Evolutionary conservation across 345 rosid genomes (phyloP), one percentile per base, ranked within the genome.

Genomic region (Citrus glauca): DNA sequence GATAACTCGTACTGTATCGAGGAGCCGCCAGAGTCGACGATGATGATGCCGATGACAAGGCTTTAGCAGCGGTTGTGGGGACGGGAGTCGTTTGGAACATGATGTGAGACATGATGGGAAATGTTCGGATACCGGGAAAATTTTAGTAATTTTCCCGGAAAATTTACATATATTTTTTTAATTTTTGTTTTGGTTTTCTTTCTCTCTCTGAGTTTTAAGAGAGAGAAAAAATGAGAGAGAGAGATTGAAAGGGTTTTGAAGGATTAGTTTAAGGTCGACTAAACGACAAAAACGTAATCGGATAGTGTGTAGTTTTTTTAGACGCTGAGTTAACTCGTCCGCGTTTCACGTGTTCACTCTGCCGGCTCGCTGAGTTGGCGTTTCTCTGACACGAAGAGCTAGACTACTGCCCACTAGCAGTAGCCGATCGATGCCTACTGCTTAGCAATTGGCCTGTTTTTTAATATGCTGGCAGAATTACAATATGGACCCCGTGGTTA

Each of bases 31-130:
- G 74, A 63, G 50, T 69, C n/a, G 87, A 85, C 59, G 74, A 60
- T 24, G 81, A 81, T 1, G 83, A 68, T 2, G 79, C 56, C 11
- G 50, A 82, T 27, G 69, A 40, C 37, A 83, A 75, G 72, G 86
- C 78, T 83, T 77, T 86, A 38, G 56, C 11, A 24, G 56, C 11
- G 17, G 56, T 59, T 85, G 87, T 81, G 81, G 83, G 63, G 77
- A 75, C 68, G 13, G 56, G 78, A 32, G 81, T 75, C 68, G 84
- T 81, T 82, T 85, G 89, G 77, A 86, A 81, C 76, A 89, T 71
- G 76, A 85, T 81, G 73, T 85, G 86, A 53, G 90, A 83, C 87
- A 87, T 88, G 20, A 35, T 60, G 0, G 11, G 45, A 32, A 22
- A 22, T 76, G 83, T 69, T 25, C 73, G 73, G 63, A 33, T 17